These are phyloP conservation scores for Calocera cornea DNA, from an alignment of 768 basidiomycete genomes.

Conservation along the genomic window DNA sequence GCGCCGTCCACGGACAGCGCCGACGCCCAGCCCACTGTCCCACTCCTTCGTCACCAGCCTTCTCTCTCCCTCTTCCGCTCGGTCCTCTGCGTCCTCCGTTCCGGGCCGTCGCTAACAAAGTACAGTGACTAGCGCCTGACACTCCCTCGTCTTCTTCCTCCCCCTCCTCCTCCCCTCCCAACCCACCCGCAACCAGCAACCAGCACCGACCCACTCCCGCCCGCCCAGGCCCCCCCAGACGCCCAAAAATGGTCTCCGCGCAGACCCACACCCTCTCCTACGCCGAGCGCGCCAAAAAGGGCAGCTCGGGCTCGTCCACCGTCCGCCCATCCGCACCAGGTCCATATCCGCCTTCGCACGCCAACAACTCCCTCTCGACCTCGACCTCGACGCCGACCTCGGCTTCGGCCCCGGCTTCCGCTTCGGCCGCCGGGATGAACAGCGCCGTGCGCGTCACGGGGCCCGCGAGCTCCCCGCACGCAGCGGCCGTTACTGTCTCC, in stretches of 20 bases:
- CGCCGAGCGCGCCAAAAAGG: neutral
- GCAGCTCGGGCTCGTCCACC: neutral
- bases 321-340: neutral
- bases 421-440: too few relatives aligned
- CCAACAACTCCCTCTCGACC: neutral
- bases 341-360: neutral
- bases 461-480: neutral
- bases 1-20: too few relatives aligned
- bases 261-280: neutral
- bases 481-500: neutral
- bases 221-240: neutral
- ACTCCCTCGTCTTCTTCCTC: too few relatives aligned
- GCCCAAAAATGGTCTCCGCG: neutral
- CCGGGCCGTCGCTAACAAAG: too few relatives aligned
- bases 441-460: neutral
- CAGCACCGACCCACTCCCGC: neutral
- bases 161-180: too few relatives aligned
- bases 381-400: neutral
- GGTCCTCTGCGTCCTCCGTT: too few relatives aligned
- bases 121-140: too few relatives aligned
- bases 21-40: too few relatives aligned
- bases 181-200: neutral
- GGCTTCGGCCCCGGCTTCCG: neutral
- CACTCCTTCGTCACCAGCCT: too few relatives aligned
- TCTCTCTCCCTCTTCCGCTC: too few relatives aligned